Conservation (phyloP, 2,329 filamentous ascomycete genomes). For the Aspergillus ruber region DNA sequence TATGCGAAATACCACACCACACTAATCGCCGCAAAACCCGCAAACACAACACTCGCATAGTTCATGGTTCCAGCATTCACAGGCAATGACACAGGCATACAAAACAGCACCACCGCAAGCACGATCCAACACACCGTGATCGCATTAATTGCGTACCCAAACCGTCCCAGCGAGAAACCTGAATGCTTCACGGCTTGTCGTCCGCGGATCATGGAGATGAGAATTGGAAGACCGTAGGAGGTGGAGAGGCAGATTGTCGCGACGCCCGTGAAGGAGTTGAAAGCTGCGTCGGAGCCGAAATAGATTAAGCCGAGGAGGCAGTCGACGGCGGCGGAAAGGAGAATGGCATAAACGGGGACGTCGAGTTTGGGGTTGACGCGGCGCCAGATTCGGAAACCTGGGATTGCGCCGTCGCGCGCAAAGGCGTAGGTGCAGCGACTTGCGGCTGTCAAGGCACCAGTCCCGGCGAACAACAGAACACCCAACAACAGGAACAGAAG, state of each 20-base stretch:
- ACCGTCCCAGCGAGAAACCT: conserved; percentile 61
- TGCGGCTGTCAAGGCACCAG: conserved; percentile 67
- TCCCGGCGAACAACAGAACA: conserved; percentile 70
- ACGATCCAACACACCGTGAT: conserved; percentile 65
- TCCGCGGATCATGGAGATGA: conserved; percentile 62
- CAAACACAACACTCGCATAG: conserved; percentile 61
- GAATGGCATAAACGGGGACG: conserved; percentile 64
- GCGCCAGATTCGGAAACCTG: conserved; percentile 61
- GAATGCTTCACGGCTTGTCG: conserved; percentile 61
- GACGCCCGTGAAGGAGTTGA: conserved; percentile 73
- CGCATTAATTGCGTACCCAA: conserved; percentile 63
- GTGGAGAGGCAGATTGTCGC: conserved; percentile 72
- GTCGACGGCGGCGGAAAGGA: conserved; percentile 62
- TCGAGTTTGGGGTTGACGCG: conserved; percentile 59
- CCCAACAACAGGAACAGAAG: conserved; percentile 69
- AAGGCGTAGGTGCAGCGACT: conserved; percentile 71
- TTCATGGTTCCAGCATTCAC: conserved; percentile 56
- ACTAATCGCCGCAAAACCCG: conserved; percentile 55
- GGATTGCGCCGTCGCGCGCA: conserved; percentile 67
- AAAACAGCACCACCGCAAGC: conserved; percentile 66
- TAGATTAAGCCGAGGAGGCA: conserved; percentile 70
- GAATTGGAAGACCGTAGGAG: conserved; percentile 69
- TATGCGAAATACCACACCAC: conserved; percentile 58
- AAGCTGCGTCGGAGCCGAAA: conserved; percentile 69
- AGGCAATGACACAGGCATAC: conserved; percentile 61